A percentile compares a stretch with the other conserved stretches of the same genome.
These are phyloP conservation scores for Bryopsis sp. DNA, from an alignment of 139 green algal genomes.

Conservation along the genomic window DNA sequence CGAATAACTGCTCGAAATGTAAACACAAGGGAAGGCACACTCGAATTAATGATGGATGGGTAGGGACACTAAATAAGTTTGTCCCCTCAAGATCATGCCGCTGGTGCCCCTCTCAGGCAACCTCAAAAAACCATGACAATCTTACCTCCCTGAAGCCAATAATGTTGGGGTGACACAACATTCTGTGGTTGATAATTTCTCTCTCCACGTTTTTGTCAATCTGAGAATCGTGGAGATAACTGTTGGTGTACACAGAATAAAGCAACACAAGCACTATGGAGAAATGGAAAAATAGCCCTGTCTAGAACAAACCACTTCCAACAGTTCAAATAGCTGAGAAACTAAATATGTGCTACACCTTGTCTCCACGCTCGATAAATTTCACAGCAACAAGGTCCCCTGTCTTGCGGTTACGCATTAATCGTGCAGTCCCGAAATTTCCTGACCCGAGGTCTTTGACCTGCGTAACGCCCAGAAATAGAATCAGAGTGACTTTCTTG, in stretches of 20 bases:
- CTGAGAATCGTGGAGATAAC: slow-evolving; percentile 31
- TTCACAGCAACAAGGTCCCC: slow-evolving; percentile 55
- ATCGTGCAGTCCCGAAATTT: slow-evolving; percentile 18
- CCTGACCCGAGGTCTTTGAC: slow-evolving; percentile 18
- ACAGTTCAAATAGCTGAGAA: not conserved
- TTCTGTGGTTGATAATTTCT: slow-evolving; percentile 95
- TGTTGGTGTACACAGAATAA: slow-evolving; percentile 7
- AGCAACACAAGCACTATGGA: not conserved
- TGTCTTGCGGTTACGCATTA: slow-evolving; percentile 40
- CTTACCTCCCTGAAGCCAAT: slow-evolving; percentile 84
- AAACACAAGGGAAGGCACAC: not conserved
- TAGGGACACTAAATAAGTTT: too few relatives aligned
- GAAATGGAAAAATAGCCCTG: not conserved
- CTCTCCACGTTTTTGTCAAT: slow-evolving; percentile 97
- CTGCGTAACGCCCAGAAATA: not conserved
- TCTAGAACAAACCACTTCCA: not conserved
- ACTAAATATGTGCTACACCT: slow-evolving; percentile 21
- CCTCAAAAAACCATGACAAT: not conserved
- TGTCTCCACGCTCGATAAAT: slow-evolving; percentile 50
- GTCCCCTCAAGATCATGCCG: too few relatives aligned
- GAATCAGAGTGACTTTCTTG: not conserved
- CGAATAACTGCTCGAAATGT: slow-evolving; percentile 53
- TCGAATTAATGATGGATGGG: slow-evolving; percentile 22
- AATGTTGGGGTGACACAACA: slow-evolving; percentile 94
- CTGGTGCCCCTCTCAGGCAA: not conserved